Evolutionary conservation across 306 rosid genomes (phyloP).

Genomic region (Cucurbita moschata): DNA sequence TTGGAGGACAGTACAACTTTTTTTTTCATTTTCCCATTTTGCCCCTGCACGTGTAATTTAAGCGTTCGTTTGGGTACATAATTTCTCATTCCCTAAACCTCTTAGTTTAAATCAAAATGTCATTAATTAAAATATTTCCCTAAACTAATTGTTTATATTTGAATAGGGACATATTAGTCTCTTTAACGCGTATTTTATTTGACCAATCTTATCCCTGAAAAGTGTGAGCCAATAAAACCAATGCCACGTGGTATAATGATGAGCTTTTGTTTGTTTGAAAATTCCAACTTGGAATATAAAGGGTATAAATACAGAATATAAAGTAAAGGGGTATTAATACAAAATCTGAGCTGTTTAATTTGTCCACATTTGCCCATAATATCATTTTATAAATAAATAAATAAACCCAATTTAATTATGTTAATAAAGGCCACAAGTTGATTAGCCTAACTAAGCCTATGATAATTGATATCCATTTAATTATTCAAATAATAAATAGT

Average conservation of each 20-base stretch:
- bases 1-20: no score
- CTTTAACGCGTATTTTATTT: no score
- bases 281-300: neutral
- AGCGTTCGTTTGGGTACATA: no score
- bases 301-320: neutral
- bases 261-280: neutral
- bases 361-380: constrained; percentile 1
- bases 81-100: no score
- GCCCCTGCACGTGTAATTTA: no score
- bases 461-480: neutral
- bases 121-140: no score
- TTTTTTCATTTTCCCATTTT: no score
- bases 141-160: no score
- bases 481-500: neutral
- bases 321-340: neutral
- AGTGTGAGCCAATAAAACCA: neutral
- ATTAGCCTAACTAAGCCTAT: neutral
- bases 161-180: no score
- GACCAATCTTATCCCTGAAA: no score
- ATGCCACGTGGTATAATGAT: neutral
- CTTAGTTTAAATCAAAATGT: no score
- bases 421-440: neutral
- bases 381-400: neutral
- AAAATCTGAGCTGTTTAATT: neutral
- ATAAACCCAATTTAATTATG: neutral